These are phyloP conservation scores for Candida dendrica DNA, from an alignment of 805 yeast genomes.

Conservation along the genomic window DNA sequence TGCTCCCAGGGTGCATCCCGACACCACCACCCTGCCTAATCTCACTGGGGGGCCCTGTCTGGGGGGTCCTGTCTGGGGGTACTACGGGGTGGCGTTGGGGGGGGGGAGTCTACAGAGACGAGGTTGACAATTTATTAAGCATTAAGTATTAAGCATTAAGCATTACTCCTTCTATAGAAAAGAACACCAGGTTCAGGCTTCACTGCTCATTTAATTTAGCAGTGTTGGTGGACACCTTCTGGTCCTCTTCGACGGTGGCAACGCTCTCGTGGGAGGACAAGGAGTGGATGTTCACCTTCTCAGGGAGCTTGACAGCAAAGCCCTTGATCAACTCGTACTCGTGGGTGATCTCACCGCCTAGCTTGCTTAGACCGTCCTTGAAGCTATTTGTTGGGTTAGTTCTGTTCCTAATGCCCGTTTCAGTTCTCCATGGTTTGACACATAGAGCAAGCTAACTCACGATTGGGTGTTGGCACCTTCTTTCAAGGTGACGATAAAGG, in stretches of 20 bases:
- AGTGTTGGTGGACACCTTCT: conserved; percentile 50
- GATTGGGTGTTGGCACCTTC: conserved; percentile 23
- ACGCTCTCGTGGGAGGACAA: conserved; percentile 44
- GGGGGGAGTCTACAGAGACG: too few relatives aligned
- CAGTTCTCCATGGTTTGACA: conserved; percentile 9
- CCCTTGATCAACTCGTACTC: conserved; percentile 65
- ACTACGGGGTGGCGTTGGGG: too few relatives aligned
- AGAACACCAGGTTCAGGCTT: too few relatives aligned
- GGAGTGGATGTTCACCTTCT: conserved; percentile 35
- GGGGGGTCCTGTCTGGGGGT: too few relatives aligned
- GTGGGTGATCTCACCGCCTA: conserved; percentile 57
- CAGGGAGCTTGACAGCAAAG: conserved; percentile 52
- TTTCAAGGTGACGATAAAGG: conserved; percentile 26
- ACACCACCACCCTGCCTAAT: too few relatives aligned
- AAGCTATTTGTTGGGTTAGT: conserved; percentile 28
- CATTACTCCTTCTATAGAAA: too few relatives aligned
- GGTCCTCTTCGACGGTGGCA: conserved; percentile 58
- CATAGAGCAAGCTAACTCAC: conserved; percentile 18
- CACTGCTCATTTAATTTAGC: neutral
- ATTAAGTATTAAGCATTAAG: too few relatives aligned
- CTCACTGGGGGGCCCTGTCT: too few relatives aligned
- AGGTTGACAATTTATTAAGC: too few relatives aligned
- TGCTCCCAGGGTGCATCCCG: too few relatives aligned
- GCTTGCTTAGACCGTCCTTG: conserved; percentile 39
- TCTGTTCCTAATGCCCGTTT: neutral